Evolutionary conservation across 1,139 yeast species (phyloP).

Genomic region (Pneumocystis jirovecii): DNA sequence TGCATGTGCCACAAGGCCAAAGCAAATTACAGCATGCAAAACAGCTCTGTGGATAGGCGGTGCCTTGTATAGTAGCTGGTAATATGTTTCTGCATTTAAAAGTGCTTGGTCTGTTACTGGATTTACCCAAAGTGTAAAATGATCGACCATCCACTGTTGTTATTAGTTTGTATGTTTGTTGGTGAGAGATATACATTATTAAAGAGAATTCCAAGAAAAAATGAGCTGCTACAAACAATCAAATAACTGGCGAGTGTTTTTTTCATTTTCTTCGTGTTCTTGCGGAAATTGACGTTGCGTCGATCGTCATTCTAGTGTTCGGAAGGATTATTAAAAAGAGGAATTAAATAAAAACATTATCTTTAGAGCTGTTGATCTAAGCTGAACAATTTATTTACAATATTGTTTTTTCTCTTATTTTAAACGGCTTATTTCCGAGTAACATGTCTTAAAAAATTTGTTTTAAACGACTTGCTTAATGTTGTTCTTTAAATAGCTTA

Average conservation of each 20-base stretch:
- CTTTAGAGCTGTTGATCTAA: too few species aligned
- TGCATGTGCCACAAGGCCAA: not conserved
- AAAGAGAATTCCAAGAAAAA: not conserved
- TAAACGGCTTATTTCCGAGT: too few species aligned
- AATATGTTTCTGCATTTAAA: not conserved
- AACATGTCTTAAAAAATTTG: too few species aligned
- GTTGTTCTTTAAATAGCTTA: too few species aligned
- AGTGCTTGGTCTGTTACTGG: not conserved
- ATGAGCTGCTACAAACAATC: not conserved
- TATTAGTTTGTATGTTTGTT: not conserved
- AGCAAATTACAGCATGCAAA: not conserved
- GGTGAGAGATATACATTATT: not conserved
- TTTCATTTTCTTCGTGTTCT: not conserved
- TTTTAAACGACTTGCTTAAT: too few species aligned
- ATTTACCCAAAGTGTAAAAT: not conserved
- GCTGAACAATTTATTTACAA: too few species aligned
- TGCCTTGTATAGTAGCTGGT: not conserved
- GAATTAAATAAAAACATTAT: too few species aligned
- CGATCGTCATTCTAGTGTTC: not conserved
- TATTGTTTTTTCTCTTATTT: too few species aligned
- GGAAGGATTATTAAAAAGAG: not conserved
- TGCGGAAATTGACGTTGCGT: not conserved
- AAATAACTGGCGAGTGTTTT: not conserved
- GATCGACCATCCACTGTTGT: not conserved
- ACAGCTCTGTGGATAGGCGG: not conserved